phyloP scores from a whole-genome alignment of 345 rosid species.

The Eucalyptus caleyi region DNA sequence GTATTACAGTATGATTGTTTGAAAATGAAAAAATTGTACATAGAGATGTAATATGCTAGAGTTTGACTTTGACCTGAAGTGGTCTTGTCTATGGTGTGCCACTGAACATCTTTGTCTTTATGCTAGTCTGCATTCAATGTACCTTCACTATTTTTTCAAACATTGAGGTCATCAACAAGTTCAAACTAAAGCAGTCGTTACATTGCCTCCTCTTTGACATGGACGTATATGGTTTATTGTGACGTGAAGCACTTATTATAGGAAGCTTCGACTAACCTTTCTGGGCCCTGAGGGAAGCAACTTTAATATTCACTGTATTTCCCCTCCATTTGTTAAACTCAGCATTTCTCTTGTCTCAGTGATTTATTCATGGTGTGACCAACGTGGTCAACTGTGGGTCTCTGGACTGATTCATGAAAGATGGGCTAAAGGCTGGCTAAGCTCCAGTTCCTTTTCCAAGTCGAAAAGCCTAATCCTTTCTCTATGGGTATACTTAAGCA shows the following conservation, averaged over 20 bases:
- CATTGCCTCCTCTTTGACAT: background rate
- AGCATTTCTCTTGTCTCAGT: background rate
- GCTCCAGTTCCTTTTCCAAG: background rate
- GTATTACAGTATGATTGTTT: background rate
- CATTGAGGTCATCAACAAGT: background rate
- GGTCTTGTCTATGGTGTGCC: background rate
- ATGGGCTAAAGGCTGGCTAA: background rate
- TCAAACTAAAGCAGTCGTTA: background rate
- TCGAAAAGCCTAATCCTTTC: background rate
- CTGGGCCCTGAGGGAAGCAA: background rate
- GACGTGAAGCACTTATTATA: background rate
- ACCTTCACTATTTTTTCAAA: background rate
- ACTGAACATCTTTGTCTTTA: background rate
- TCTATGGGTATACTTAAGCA: background rate
- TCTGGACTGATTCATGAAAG: background rate
- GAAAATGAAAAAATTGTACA: background rate
- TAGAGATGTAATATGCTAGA: background rate
- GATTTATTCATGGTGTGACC: background rate
- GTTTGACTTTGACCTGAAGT: background rate
- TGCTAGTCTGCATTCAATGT: background rate
- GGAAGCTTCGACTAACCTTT: background rate
- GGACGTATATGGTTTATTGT: background rate
- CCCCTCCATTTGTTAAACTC: background rate
- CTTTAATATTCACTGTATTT: background rate
- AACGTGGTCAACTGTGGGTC: background rate